These are phyloP conservation scores for Cyclotella choctawhatcheeana DNA, from an alignment of 108 stramenopile species.

Conservation along the genomic window DNA sequence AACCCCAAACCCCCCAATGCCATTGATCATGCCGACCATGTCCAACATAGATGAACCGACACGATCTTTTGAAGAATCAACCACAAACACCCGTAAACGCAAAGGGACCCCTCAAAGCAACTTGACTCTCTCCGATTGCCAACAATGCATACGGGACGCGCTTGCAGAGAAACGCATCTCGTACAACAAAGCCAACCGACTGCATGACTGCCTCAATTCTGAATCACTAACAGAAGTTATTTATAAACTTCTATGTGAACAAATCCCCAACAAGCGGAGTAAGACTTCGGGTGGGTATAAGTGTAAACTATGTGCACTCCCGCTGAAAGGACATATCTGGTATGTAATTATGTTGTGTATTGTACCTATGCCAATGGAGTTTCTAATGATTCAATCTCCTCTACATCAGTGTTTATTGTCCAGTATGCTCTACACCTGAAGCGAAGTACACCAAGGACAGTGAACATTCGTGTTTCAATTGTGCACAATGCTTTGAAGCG, in stretches of 20 bases:
- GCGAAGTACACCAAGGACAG: conserved; percentile 13
- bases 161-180: conserved; percentile 18
- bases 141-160: conserved; percentile 5
- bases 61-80: no score
- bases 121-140: not conserved
- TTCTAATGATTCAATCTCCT: no score
- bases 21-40: no score
- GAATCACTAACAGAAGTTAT: not conserved
- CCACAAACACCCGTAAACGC: not conserved
- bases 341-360: no score
- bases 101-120: not conserved
- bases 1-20: no score
- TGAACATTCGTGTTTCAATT: conserved; percentile 23
- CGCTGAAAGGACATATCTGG: conserved; percentile 32
- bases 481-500: conserved; percentile 20
- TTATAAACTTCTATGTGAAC: conserved; percentile 16
- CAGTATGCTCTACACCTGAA: conserved; percentile 34
- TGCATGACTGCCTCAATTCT: conserved; percentile 4
- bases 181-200: conserved; percentile 10
- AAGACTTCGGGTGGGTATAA: conserved; percentile 17
- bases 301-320: conserved; percentile 31
- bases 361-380: no score
- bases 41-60: no score
- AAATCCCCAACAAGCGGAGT: conserved; percentile 27
- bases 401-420: conserved; percentile 33